Percentiles rank a stretch among this genome's conserved stretches.
Conservation (phyloP, 306 rosid genomes). For the Cucurbita pepo region DNA sequence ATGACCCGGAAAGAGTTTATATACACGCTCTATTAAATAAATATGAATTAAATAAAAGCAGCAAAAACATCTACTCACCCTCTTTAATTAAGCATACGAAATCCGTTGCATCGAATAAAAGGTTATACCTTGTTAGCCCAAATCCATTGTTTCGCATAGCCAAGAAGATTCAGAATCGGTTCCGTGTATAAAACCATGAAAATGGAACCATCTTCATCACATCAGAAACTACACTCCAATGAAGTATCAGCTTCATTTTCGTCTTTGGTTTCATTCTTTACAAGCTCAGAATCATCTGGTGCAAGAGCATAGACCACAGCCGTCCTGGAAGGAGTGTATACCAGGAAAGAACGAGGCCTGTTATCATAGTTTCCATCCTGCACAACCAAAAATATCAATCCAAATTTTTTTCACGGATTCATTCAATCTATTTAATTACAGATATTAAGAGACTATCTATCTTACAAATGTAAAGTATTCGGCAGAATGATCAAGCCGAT, state of each 20-base stretch:
- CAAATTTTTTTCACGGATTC: background rate
- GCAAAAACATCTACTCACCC: background rate
- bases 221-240: background rate
- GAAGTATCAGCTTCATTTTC: background rate
- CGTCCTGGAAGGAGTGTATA: slow-evolving; percentile 70
- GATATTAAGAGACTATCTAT: background rate
- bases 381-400: slow-evolving; percentile 11
- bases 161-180: background rate
- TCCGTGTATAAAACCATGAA: background rate
- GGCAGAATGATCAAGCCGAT: slow-evolving; percentile 45
- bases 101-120: background rate
- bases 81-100: background rate
- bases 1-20: background rate
- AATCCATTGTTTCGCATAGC: background rate
- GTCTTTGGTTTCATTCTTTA: background rate
- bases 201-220: background rate
- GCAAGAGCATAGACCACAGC: slow-evolving; percentile 60
- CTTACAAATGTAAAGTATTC: slow-evolving; percentile 62
- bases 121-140: background rate
- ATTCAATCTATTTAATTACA: background rate
- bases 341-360: slow-evolving; percentile 64
- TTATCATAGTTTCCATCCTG: slow-evolving; percentile 61
- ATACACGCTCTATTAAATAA: background rate
- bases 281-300: slow-evolving; percentile 11
- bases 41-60: background rate